These are phyloP conservation scores for Petunia axillaris DNA, from an alignment of 257 asterid species.

Conservation along the genomic window DNA sequence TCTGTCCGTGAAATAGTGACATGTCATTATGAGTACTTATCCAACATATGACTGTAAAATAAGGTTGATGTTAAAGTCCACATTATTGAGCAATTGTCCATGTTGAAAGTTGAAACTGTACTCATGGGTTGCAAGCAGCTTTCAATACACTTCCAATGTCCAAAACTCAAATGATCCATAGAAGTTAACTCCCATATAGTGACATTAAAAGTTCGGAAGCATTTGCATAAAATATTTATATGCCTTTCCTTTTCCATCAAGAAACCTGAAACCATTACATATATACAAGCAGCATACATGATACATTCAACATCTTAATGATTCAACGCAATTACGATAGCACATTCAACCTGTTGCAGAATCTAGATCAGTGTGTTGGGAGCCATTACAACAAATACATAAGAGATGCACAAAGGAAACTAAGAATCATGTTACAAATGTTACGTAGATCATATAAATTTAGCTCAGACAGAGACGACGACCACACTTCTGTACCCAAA, in stretches of 20 bases:
- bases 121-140: background rate
- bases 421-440: background rate
- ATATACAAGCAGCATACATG: background rate
- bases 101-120: background rate
- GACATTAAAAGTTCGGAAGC: background rate
- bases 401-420: background rate
- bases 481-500: background rate
- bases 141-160: background rate
- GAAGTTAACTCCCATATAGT: background rate
- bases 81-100: too few species aligned
- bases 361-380: background rate
- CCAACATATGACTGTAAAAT: too few species aligned
- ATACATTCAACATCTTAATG: slow-evolving; percentile 2
- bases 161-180: background rate
- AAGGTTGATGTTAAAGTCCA: too few species aligned
- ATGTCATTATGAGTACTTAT: too few species aligned
- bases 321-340: background rate
- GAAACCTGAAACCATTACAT: slow-evolving; percentile 2
- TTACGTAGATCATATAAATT: background rate
- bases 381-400: background rate
- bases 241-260: background rate
- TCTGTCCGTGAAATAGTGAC: too few species aligned
- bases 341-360: background rate
- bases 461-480: background rate
- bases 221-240: background rate